Percentiles rank a stretch among this genome's conserved stretches.
Conservation (phyloP, 2,329 filamentous ascomycete genomes). For the Aaosphaeria arxii region DNA sequence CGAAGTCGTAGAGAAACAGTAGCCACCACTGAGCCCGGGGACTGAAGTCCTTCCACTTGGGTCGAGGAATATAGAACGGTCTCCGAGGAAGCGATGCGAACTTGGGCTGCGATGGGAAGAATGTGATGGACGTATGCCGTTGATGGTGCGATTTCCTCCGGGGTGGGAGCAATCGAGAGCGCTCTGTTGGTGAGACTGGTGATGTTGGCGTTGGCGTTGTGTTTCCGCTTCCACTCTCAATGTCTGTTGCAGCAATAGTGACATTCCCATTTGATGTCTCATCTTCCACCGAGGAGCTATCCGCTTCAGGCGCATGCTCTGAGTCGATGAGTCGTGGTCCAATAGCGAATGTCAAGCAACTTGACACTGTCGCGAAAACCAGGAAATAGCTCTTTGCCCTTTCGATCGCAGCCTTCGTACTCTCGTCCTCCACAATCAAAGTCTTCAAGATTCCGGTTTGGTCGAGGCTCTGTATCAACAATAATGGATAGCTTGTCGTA, state of each 20-base stretch:
- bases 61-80: constrained; percentile 21
- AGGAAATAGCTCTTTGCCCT: constrained; percentile 65
- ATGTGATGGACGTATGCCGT: constrained; percentile 19
- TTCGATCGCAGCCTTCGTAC: constrained; percentile 47
- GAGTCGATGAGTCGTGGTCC: constrained; percentile 57
- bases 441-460: constrained; percentile 55
- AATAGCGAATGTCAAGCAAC: constrained; percentile 61
- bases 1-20: constrained; percentile 29
- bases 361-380: constrained; percentile 61
- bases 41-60: constrained; percentile 19
- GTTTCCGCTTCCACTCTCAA: not conserved
- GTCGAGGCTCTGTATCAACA: constrained; percentile 51
- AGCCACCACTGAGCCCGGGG: constrained; percentile 25
- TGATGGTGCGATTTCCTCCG: not conserved
- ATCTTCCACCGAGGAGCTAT: constrained; percentile 10
- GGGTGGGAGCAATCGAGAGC: not conserved
- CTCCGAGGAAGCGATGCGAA: constrained; percentile 19
- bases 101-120: constrained; percentile 28
- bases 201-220: not conserved
- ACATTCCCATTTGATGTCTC: constrained; percentile 2
- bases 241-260: not conserved
- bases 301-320: constrained; percentile 25
- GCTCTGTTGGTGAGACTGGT: not conserved
- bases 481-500: constrained; percentile 51
- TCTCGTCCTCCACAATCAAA: constrained; percentile 43